Evolutionary conservation across 2,329 filamentous ascomycete species (phyloP), one percentile per base, ranked within the genome.

Genomic region (Setomelanomma holmii): DNA sequence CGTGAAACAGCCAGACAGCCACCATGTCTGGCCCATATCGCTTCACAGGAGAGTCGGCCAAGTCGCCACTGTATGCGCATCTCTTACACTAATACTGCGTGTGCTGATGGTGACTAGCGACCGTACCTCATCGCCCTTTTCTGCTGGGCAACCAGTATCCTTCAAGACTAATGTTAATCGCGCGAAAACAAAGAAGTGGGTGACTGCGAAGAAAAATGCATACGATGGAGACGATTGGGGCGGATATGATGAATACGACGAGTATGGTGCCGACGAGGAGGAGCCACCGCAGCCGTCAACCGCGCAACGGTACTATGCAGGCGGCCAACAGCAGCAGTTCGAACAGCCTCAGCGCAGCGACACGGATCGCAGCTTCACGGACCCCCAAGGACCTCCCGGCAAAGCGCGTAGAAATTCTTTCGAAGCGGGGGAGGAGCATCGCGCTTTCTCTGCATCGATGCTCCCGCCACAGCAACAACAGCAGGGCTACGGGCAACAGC

Each of bases 191-290:
- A 90, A 88, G 76, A 96, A 96, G 84, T 98, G 93, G 93, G 89
- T 93, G 33, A 89, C 96, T 67, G 93, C 93, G 30, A 93, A 93
- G 75, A 82, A 86, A 52, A 87, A 89, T 64, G 90, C 86, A 69
- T 98, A 98, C 69, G 93, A 93, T 67, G 93, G 93, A 58, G 92
- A 96, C 66, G 93, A 96, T 69, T 97, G 93, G 93, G 93, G 91
- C 30, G 89, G 85, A 38, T 79, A 78, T 57, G 80, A 82, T 58
- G 82, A 83, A 42, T 82, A 86, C 47, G 80, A 83, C 48, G 79
- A 83, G 51, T 80, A 82, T 58, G 82, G 84, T 35, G 81, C 83
- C 42, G 73, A 77, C 40, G 74, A 77, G 39, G 75, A 76, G 40
- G 74, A 76, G 21, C 75, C 79, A 11, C 64, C 76, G 49, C 56